A percentile compares a stretch with the other conserved stretches of the same genome.
Evolutionary conservation across 2,329 filamentous ascomycete species (phyloP).

Genomic region (Ilyonectria sp.): DNA sequence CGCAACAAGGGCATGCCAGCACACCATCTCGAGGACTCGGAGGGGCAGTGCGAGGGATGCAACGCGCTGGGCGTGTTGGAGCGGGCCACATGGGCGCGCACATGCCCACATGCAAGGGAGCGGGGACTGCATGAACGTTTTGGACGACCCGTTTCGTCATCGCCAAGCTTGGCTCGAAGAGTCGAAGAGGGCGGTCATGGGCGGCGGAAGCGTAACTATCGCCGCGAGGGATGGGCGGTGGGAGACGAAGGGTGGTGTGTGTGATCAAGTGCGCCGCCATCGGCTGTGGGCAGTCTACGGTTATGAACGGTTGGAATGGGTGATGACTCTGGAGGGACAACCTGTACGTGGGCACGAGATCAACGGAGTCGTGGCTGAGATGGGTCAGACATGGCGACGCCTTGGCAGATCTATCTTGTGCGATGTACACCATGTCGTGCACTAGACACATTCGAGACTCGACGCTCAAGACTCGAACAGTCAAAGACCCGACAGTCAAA

Average conservation of each 20-base stretch:
- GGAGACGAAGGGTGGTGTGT: conserved; percentile 2
- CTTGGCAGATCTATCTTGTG: neutral
- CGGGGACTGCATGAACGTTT: conserved; percentile 47
- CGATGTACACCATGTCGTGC: neutral
- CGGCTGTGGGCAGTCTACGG: conserved; percentile 9
- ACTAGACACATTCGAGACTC: neutral
- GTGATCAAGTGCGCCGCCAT: conserved; percentile 14
- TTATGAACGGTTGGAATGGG: conserved; percentile 3
- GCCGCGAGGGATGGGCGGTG: neutral
- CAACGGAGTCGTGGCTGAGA: conserved; percentile 16
- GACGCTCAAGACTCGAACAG: neutral
- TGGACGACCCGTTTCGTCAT: conserved; percentile 33
- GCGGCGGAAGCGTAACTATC: conserved; percentile 16
- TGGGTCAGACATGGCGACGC: neutral
- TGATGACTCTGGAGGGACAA: neutral
- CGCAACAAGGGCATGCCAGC: conserved; percentile 4
- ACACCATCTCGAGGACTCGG: conserved; percentile 27
- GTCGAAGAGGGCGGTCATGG: conserved; percentile 36
- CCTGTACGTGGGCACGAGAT: conserved; percentile 25
- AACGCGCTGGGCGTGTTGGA: conserved; percentile 26
- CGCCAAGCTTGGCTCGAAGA: conserved; percentile 25
- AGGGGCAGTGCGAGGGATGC: conserved; percentile 26
- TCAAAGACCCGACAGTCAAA: neutral
- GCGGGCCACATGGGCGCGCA: conserved; percentile 39
- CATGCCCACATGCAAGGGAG: conserved; percentile 45